These are phyloP conservation scores for Colletotrichum musae DNA, from an alignment of 2,329 filamentous ascomycete species.

Conservation along the genomic window DNA sequence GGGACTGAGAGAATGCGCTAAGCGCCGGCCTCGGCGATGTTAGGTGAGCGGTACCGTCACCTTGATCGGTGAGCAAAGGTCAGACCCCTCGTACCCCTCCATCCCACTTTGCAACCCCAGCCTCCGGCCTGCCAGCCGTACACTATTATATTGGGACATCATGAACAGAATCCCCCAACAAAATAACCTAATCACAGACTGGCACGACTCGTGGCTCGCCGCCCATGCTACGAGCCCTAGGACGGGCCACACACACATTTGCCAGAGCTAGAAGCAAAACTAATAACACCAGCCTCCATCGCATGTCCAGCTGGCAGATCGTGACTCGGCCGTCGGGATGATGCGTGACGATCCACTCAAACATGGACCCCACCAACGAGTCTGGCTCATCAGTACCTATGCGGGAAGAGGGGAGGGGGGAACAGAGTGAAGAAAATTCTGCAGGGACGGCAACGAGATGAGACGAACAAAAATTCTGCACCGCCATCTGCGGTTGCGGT, in stretches of 20 bases:
- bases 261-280: slow-evolving; percentile 3
- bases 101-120: slow-evolving; percentile 11
- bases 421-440: slow-evolving; percentile 28
- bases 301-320: slow-evolving; percentile 8
- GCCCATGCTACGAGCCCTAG: slow-evolving; percentile 7
- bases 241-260: slow-evolving; percentile 2
- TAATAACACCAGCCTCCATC: neutral
- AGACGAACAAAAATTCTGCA: slow-evolving; percentile 35
- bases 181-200: neutral
- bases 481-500: slow-evolving; percentile 9
- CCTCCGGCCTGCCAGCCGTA: slow-evolving; percentile 9
- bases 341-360: slow-evolving; percentile 19
- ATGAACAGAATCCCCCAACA: slow-evolving; percentile 3
- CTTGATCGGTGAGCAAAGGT: slow-evolving; percentile 33
- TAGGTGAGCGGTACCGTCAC: slow-evolving; percentile 28
- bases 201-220: slow-evolving; percentile 15
- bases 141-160: slow-evolving; percentile 5
- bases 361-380: slow-evolving; percentile 2
- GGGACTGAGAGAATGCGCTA: neutral
- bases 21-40: slow-evolving; percentile 36
- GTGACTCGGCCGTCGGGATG: slow-evolving; percentile 24
- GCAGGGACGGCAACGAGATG: slow-evolving; percentile 30
- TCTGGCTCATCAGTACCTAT: neutral
- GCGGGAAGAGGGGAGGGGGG: no score
- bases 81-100: slow-evolving; percentile 28